Base-by-base conservation (phyloP, 495 filamentous ascomycete species). In the Aspergillus homomorphus region DNA sequence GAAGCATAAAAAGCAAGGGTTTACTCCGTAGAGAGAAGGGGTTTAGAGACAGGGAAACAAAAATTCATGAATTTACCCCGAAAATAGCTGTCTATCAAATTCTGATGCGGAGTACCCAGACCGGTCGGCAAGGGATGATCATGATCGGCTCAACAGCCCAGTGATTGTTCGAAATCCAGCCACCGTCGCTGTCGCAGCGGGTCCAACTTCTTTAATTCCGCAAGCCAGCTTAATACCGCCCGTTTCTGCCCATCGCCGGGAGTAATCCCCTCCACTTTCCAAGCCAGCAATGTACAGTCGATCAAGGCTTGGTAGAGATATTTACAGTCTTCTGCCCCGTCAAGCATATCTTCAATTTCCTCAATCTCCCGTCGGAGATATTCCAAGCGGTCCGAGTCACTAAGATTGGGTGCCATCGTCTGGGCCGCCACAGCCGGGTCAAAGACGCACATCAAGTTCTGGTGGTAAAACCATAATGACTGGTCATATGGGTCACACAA, bases 401-500 rank as follows among this genome's bases (percentile, higher is more conserved):
- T 80, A 43, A 93, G 72, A 58, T 85, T 75, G 2, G 87, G 82
- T 19, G 81, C 77, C 68, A 92, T 86, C 19, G 82, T 82, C n/a
- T 69, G 68, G n/a, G 61, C 45, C 55, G 74, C 65, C 54, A 73
- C 58, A 70, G 75, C 53, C 70, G 77, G 74, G 76, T 87, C 69
- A 75, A 87, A 78, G 4, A 72, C 82, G 61, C 73, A 82, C 73
- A 96, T 86, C 56, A 96, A 69, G 66, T 84, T 93, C 57, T 89
- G 86, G 66, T 98, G 90, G 69, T 98, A 99, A 70, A 92, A 96
- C 95, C 95, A 99, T 15, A 96, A 75, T 10, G 90, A 92, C 64
- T 96, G 92, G 68, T 96, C 91, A 58, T 91, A 88, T 6, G 92
- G 89, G 62, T 95, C 93, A 16, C 91, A 91, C 44, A 97, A 81